phyloP scores from a whole-genome alignment of 805 yeast species.

The Lipomyces sp. region DNA sequence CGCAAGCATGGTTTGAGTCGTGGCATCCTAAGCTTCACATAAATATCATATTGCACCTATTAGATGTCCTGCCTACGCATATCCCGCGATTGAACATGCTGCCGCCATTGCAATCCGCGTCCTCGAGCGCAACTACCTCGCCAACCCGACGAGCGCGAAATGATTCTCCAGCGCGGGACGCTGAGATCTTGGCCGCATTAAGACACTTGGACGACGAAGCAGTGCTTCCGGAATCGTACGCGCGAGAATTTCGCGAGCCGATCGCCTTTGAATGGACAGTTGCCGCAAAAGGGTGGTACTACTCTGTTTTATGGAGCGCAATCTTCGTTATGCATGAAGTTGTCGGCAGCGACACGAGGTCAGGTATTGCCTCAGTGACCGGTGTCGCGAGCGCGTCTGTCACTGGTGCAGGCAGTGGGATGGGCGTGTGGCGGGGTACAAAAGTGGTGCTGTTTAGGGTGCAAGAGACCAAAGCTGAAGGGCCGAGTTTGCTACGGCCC shows the following conservation, averaged over 20 bases:
- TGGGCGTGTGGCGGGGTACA: conserved; percentile 30
- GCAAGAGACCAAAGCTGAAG: conserved; percentile 48
- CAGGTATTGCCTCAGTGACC: conserved; percentile 9
- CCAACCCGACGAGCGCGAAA: conserved; percentile 9
- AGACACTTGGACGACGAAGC: conserved; percentile 34
- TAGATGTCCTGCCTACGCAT: conserved; percentile 24
- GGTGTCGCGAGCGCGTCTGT: conserved; percentile 9
- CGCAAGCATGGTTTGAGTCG: conserved; percentile 52
- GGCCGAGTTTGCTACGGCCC: conserved; percentile 50
- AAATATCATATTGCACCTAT: conserved; percentile 13
- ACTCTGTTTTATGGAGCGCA: conserved; percentile 64
- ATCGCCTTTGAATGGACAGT: conserved; percentile 66
- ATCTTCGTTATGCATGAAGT: conserved; percentile 48
- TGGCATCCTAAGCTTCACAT: conserved; percentile 25
- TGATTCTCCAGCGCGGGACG: conserved; percentile 7
- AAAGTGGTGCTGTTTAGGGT: conserved; percentile 57
- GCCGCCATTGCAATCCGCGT: background rate
- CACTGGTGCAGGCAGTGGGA: conserved; percentile 6
- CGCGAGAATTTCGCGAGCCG: conserved; percentile 37
- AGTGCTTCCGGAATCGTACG: conserved; percentile 23
- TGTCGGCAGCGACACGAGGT: conserved; percentile 16
- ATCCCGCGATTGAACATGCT: conserved; percentile 23
- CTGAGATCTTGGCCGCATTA: conserved; percentile 27
- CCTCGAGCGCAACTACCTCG: conserved; percentile 13
- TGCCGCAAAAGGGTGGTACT: conserved; percentile 76